Conservation (phyloP, 2,329 filamentous ascomycete species). For the Calonectria ilicicola region DNA sequence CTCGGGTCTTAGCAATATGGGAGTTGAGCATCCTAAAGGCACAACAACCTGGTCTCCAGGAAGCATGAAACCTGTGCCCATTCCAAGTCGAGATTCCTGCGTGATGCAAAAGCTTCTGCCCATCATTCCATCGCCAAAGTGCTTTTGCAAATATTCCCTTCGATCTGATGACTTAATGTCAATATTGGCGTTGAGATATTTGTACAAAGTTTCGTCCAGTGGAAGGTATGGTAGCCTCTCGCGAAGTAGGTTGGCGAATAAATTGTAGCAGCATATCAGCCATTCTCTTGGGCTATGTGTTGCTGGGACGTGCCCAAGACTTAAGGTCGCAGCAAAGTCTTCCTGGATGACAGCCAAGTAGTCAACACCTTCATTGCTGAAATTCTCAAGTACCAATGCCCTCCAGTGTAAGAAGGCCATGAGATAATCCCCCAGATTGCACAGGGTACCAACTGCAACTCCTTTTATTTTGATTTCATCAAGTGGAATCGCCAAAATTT, state of each 20-base stretch:
- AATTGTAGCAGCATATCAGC: not conserved
- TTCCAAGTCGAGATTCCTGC: not conserved
- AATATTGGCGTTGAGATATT: not conserved
- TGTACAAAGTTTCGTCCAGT: not conserved
- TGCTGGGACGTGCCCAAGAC: not conserved
- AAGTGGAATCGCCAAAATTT: not conserved
- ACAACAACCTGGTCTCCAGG: not conserved
- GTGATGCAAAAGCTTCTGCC: not conserved
- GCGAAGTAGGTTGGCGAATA: not conserved
- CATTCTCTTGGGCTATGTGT: not conserved
- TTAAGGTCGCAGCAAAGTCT: not conserved
- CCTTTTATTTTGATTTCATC: not conserved
- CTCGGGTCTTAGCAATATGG: not conserved
- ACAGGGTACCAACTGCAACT: not conserved
- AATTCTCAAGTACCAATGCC: not conserved
- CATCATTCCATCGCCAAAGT: not conserved
- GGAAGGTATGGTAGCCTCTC: not conserved
- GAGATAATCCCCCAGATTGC: not conserved
- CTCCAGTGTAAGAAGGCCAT: not conserved
- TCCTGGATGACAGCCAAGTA: not conserved
- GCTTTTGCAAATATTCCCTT: not conserved
- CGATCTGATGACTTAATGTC: not conserved
- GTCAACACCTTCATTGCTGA: not conserved
- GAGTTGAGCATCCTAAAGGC: not conserved
- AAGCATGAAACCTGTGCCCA: not conserved